phyloP scores from a whole-genome alignment of 257 asterid genomes.

The Primulina huaijiensis region DNA sequence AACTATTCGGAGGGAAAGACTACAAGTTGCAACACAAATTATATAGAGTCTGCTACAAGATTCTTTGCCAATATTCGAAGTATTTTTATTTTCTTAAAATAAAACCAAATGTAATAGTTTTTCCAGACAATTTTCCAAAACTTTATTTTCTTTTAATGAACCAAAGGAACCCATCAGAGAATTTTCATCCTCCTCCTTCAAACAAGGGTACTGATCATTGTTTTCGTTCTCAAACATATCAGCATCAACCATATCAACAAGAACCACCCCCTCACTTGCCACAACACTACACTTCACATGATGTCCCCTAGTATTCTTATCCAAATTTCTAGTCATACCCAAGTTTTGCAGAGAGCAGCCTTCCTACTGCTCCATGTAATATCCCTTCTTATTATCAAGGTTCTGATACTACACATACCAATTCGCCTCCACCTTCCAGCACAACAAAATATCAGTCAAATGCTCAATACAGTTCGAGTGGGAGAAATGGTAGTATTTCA shows the following conservation, averaged over 20 bases:
- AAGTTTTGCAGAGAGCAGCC: constrained; percentile 68
- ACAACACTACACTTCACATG: constrained; percentile 54
- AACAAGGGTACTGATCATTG: constrained; percentile 40
- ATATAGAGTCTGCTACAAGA: too few species aligned
- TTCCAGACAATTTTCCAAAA: too few species aligned
- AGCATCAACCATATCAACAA: constrained; percentile 46
- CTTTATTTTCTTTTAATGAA: too few species aligned
- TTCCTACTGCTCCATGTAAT: constrained; percentile 66
- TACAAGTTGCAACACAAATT: too few species aligned
- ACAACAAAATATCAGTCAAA: constrained; percentile 39
- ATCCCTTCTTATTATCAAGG: constrained; percentile 64
- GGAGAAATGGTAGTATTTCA: constrained; percentile 39
- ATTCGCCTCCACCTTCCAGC: constrained; percentile 38
- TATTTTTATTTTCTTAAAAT: too few species aligned
- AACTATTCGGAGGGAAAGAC: too few species aligned
- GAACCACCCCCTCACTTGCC: constrained; percentile 45
- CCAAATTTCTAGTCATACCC: constrained; percentile 86
- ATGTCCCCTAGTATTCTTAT: constrained; percentile 37
- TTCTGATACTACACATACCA: constrained; percentile 48
- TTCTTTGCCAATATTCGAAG: too few species aligned
- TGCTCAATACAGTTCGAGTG: constrained; percentile 43
- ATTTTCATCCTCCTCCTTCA: constrained; percentile 45
- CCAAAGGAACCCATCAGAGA: constrained; percentile 23
- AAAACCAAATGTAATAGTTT: too few species aligned
- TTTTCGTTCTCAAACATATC: constrained; percentile 48